Evolutionary conservation across 257 asterid species (phyloP), one percentile per base, ranked within the genome.

Genomic region (Haberlea rhodopensis): DNA sequence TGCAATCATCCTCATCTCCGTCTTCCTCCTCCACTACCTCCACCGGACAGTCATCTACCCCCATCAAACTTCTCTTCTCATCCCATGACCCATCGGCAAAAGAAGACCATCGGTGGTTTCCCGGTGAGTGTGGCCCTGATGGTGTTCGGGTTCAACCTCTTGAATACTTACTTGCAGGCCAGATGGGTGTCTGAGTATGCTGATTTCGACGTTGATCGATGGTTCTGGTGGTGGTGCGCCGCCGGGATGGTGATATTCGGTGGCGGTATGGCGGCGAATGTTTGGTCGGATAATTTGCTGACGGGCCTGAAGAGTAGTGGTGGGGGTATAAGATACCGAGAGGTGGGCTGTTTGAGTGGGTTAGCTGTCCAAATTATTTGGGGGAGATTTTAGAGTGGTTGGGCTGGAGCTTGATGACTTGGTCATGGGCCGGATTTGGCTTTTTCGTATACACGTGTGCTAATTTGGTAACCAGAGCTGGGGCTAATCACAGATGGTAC

Each of bases 311-410:
- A 83, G 7, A 76, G 51, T 65, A 57, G 66, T 0, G 66, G 74
- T 4, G 94, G 87, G 4, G 88, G 28, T 86, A 86, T 46, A 86
- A 66, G 78, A 71, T 82, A 20, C 91, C 91, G 0, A 74, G 45
- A 66, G 96, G 91, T 49, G 90, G 97, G 74, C 62, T 70, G 37
- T 87, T 85, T 70, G 95, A 85, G 75, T 62, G 73, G 76, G 80
- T 90, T 22, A 87, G 91, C 6, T 84, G 94, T 16, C 96, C 97
- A 2, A 90, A 85, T 73, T 90, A 90, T 69, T 78, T 84, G 5
- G 95, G 97, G 27, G 96, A 90, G 83, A 79, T 85, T 8, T 2
- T 87, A 71, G 96, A 90, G 68, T 87, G 95, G 95, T 78, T 81
- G 76, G 97, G 90, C 62, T 90, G 95, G 96, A 86, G 91, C 53